phyloP scores from a whole-genome alignment of 2,329 filamentous ascomycete species.

The Calonectria pseudoturangicola region DNA sequence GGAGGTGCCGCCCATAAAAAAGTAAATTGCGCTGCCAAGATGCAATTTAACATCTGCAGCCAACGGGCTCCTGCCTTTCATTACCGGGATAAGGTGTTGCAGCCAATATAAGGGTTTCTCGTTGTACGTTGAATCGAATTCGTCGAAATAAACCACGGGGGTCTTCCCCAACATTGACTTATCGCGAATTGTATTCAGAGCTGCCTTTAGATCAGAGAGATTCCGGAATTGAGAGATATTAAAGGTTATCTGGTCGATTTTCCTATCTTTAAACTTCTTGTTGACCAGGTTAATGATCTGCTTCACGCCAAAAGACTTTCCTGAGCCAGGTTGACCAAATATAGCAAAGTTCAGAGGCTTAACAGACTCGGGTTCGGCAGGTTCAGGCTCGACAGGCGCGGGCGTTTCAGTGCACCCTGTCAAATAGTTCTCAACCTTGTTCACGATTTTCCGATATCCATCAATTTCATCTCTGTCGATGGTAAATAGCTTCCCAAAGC shows the following conservation, averaged over 20 bases:
- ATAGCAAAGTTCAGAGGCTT: not conserved
- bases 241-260: too few relatives aligned
- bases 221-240: too few relatives aligned
- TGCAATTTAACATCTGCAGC: too few relatives aligned
- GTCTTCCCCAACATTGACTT: too few relatives aligned
- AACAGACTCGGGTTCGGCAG: too few relatives aligned
- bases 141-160: constrained; percentile 1
- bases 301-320: constrained; percentile 2
- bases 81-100: not conserved
- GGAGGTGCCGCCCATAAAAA: constrained; percentile 4
- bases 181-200: too few relatives aligned
- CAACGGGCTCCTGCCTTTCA: not conserved
- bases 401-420: not conserved
- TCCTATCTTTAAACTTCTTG: too few relatives aligned
- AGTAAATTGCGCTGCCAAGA: not conserved
- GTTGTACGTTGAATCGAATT: not conserved
- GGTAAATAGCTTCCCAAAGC: not conserved
- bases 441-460: not conserved
- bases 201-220: too few relatives aligned
- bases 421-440: not conserved
- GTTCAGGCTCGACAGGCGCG: too few relatives aligned
- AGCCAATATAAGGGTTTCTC: not conserved
- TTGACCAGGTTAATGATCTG: too few relatives aligned
- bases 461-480: constrained; percentile 4
- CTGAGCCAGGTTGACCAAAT: constrained; percentile 6